Evolutionary conservation across 805 yeast genomes (phyloP), one percentile per base, ranked within the genome.

Genomic region (Alloascoidea hylecoeti): DNA sequence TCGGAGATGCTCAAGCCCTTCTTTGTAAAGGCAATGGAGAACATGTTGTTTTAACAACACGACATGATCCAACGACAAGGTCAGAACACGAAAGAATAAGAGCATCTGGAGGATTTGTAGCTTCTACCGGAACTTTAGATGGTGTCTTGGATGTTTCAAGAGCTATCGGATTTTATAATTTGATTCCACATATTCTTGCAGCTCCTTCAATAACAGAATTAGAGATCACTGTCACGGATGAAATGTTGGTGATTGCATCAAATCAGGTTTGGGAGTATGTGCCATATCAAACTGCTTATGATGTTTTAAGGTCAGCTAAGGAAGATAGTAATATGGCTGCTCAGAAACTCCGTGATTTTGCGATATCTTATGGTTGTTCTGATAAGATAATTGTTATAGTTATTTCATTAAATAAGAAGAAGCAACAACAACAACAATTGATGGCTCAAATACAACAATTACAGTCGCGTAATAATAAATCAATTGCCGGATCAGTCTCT

Each of bases 261-360:
- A 73, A 72, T 42, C 81, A 78, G 41, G 57, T 92, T 36, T 92
- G 97, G 96, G 86, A 88, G 42, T 72, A 67, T 48, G 68, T 92
- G 44, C 72, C 86, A 5, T 75, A 73, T 45, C 94, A 86, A 49
- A 68, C 84, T 12, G 96, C 94, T 0, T 94, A 88, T 27, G 98
- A 92, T 57, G 75, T 92, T 40, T 78, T 88, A 12, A 68, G 95
- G 43, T 83, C 78, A 44, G 83, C 78, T 49, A 75, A 74, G 48
- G 75, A 75, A 15, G 84, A 83, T 47, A 94, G 96, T 2, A 78
- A 84, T 75, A 55, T 75, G 17, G 96, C 96, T 1, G 96, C 98
- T 0, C 94, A 85, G 48, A 85, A 82, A 50, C 64, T 92, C 46
- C 73, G 97, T 50, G 98, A 92, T 56, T 85, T 80, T 61, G 96